phyloP scores from a whole-genome alignment of 2,329 filamentous ascomycete species.

The Tolypocladium endophyticum region DNA sequence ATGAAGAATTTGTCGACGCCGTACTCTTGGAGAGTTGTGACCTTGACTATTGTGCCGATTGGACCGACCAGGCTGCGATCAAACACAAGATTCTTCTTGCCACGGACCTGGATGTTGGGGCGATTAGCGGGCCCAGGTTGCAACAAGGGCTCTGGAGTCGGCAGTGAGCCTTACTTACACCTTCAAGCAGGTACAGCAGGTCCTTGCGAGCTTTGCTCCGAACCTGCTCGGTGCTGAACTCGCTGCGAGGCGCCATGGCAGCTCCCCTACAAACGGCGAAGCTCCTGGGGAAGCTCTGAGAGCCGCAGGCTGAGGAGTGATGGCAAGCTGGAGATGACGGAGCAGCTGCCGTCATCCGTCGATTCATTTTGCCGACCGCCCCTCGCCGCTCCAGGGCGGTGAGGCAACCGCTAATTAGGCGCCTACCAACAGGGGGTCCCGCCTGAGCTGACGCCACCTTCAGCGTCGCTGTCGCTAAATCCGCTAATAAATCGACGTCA shows the following conservation, averaged over 20 bases:
- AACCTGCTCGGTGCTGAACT: slow-evolving; percentile 67
- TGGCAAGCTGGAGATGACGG: background rate
- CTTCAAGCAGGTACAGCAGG: slow-evolving; percentile 82
- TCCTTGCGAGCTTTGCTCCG: slow-evolving; percentile 78
- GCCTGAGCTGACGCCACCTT: background rate
- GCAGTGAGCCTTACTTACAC: slow-evolving; percentile 56
- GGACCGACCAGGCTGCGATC: slow-evolving; percentile 84
- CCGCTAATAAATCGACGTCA: background rate
- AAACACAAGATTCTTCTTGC: slow-evolving; percentile 96
- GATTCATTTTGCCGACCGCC: background rate
- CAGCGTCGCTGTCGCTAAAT: background rate
- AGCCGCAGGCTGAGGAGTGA: background rate
- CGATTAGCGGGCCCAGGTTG: slow-evolving; percentile 6
- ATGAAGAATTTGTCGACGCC: slow-evolving; percentile 97
- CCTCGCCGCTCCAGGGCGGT: background rate
- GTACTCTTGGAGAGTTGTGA: slow-evolving; percentile 90
- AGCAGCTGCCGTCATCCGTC: background rate
- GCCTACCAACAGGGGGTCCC: background rate
- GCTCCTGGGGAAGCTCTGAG: slow-evolving; percentile 9
- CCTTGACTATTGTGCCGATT: slow-evolving; percentile 85
- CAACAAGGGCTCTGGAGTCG: background rate
- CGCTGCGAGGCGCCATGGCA: slow-evolving; percentile 58
- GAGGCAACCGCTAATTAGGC: background rate
- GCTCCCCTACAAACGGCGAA: slow-evolving; percentile 27
- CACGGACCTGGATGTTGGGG: slow-evolving; percentile 60